phyloP scores from a whole-genome alignment of 1,284 basidiomycete genomes.

The Pascua sp. region DNA sequence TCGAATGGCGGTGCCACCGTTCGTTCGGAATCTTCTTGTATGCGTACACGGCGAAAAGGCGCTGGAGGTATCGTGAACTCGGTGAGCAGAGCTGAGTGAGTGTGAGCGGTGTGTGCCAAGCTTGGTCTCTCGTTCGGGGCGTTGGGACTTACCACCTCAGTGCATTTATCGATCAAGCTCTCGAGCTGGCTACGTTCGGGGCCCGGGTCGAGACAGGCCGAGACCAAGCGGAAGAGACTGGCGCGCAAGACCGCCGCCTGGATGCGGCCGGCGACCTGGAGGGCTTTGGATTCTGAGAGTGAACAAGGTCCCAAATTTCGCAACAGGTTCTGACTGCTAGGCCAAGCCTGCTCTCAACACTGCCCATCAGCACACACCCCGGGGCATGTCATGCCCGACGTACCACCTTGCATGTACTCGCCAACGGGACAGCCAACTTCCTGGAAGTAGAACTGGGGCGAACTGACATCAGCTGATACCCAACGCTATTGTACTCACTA shows the following conservation, averaged over 20 bases:
- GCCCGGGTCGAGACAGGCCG: slow-evolving; percentile 6
- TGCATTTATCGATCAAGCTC: slow-evolving; percentile 19
- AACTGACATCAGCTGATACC: slow-evolving; percentile 17
- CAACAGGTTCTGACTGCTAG: too few relatives aligned
- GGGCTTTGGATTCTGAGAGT: slow-evolving; percentile 4
- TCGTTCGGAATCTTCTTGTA: slow-evolving; percentile 20
- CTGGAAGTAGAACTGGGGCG: slow-evolving; percentile 29
- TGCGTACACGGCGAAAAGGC: slow-evolving; percentile 41
- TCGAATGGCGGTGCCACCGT: too few relatives aligned
- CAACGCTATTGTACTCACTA: slow-evolving; percentile 26
- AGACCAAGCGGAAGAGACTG: slow-evolving; percentile 5
- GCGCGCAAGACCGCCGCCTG: slow-evolving; percentile 5
- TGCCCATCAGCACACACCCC: too few relatives aligned
- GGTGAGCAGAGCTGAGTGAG: slow-evolving; percentile 24
- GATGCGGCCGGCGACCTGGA: slow-evolving; percentile 5
- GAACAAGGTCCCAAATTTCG: too few relatives aligned
- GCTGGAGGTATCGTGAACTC: slow-evolving; percentile 31
- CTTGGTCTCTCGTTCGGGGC: too few relatives aligned
- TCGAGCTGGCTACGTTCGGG: slow-evolving; percentile 18
- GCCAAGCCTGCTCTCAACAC: too few relatives aligned
- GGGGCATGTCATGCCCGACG: slow-evolving; percentile 5
- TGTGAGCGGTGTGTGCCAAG: neutral
- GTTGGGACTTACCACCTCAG: slow-evolving; percentile 29
- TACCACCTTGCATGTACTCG: slow-evolving; percentile 30
- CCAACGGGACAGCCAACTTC: slow-evolving; percentile 37